Evolutionary conservation across 2,329 filamentous ascomycete species (phyloP), one percentile per base, ranked within the genome.

Genomic region (Fusarium caatingaense): DNA sequence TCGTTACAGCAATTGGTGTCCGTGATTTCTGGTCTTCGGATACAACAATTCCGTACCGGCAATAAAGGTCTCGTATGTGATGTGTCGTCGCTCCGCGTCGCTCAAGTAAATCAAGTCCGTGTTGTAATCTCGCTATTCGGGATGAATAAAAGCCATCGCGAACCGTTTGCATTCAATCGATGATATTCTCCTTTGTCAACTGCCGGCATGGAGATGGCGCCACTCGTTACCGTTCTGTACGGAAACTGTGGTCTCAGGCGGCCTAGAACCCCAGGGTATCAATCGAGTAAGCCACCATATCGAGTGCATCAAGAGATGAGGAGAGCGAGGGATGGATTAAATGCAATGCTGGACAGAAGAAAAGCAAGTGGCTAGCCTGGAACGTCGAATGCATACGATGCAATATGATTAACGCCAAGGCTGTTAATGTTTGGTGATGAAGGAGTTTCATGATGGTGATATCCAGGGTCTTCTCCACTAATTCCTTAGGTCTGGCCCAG

Each of bases 401-500:
- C 18, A 37, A n/a, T n/a, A 53, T 56, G 63, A 28, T 67, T 58
- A 55, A 65, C 50, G 72, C 71, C 71, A 66, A 72, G 67, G 60
- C 63, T 60, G 44, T 60, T 58, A 27, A 44, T 42, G 58, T 59
- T 41, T 51, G 18, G 40, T 41, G 48, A 25, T 23, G 30, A 32
- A 20, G 20, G 34, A 37, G 34, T 27, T 18, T 60, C 54, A 55
- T 47, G 47, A 27, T 62, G 59, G 59, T 57, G 62, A 64, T 54
- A 46, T 42, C 57, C 60, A 72, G 72, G 72, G 70, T 73, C 72
- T 60, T 64, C 40, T 40, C 67, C 60, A 59, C 65, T 62, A 37
- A 37, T 37, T 10, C 3, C 34, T 37, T 11, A 37, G 34, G 34
- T 37, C 56, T 45, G 50, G 47, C 42, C 47, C 54, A 65, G 59